Percentiles rank a stretch among this genome's conserved stretches.
Evolutionary conservation across 352 stramenopile species (phyloP).

Genomic region (Discostella stelligera): DNA sequence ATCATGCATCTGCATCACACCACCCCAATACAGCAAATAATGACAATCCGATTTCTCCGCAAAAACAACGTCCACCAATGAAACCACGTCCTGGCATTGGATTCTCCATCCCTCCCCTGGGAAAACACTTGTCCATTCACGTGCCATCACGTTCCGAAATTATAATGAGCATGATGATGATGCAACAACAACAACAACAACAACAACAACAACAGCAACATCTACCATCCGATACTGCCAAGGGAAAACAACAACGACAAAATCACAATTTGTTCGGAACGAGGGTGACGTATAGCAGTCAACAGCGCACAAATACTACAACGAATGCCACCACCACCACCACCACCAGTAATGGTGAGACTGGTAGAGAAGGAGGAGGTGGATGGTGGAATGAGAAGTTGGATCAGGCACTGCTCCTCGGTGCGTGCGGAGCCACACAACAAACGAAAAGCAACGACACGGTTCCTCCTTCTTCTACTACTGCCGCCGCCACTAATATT

Average conservation of each 20-base stretch:
- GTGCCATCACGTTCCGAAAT: constrained; percentile 35
- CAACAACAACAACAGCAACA: too few species aligned
- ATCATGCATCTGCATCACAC: too few species aligned
- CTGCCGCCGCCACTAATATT: not conserved
- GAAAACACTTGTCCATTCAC: constrained; percentile 37
- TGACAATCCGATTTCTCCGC: not conserved
- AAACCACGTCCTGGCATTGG: constrained; percentile 26
- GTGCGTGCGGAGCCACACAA: not conserved
- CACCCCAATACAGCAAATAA: not conserved
- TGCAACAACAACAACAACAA: not conserved
- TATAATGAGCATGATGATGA: constrained; percentile 16
- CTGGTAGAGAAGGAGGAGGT: not conserved
- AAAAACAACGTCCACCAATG: not conserved
- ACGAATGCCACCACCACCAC: not conserved
- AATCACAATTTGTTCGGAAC: constrained; percentile 9
- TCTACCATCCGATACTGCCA: not conserved
- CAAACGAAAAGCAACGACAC: too few species aligned
- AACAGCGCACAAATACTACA: not conserved
- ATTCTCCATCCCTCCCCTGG: constrained; percentile 27
- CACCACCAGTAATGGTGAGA: not conserved
- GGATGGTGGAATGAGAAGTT: constrained; percentile 1
- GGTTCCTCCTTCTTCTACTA: not conserved
- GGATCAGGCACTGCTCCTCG: not conserved
- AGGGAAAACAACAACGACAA: not conserved
- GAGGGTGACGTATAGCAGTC: constrained; percentile 2